These are phyloP conservation scores for Raffaelea albimanens DNA, from an alignment of 2,329 filamentous ascomycete genomes.

Conservation along the genomic window DNA sequence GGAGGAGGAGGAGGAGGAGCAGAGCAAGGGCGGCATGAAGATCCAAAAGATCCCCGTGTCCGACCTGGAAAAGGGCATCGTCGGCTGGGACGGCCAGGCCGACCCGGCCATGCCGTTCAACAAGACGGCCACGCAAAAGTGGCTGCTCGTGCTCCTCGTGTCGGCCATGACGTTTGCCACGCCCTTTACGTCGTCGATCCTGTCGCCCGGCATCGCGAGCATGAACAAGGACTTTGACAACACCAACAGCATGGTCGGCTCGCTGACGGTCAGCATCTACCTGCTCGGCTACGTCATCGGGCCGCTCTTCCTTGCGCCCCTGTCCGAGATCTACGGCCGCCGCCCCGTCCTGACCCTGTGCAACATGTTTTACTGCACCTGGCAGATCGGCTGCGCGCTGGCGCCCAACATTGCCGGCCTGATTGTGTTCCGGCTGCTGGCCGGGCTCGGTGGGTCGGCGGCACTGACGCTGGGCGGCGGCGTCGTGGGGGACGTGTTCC, in stretches of 20 bases:
- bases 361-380: constrained; percentile 52
- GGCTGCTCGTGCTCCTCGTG: constrained; percentile 46
- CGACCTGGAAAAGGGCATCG: constrained; percentile 40
- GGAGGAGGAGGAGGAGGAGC: constrained; percentile 6
- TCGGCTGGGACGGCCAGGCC: constrained; percentile 50
- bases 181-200: constrained; percentile 55
- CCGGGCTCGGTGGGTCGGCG: constrained; percentile 58
- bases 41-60: background rate
- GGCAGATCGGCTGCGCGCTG: constrained; percentile 52
- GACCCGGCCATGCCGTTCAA: constrained; percentile 51
- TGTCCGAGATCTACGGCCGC: constrained; percentile 9
- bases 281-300: constrained; percentile 26
- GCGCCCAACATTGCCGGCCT: constrained; percentile 56
- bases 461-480: constrained; percentile 58
- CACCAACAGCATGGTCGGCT: constrained; percentile 28
- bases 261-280: constrained; percentile 52
- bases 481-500: constrained; percentile 38
- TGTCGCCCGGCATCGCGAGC: constrained; percentile 36
- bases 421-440: constrained; percentile 59
- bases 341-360: constrained; percentile 65
- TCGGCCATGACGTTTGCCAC: constrained; percentile 54
- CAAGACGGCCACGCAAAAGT: constrained; percentile 44
- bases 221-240: constrained; percentile 36
- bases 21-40: background rate
- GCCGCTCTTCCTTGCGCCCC: constrained; percentile 6